phyloP scores from a whole-genome alignment of 352 stramenopile species.

The Globisporangium okanoganense region DNA sequence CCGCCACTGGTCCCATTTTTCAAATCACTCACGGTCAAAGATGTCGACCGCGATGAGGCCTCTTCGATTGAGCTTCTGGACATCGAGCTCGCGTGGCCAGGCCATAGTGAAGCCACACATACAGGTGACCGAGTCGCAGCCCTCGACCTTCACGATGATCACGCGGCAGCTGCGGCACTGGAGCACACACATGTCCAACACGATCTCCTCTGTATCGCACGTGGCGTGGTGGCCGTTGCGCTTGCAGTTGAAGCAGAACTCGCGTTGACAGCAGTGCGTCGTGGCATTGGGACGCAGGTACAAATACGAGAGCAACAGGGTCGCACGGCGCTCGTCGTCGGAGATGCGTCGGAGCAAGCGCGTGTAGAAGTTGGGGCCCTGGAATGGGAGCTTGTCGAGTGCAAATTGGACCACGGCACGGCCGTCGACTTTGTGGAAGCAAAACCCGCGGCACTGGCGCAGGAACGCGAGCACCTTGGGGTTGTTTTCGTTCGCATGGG shows the following conservation, averaged over 20 bases:
- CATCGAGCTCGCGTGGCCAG: constrained; percentile 14
- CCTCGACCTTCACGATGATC: constrained; percentile 48
- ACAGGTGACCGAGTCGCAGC: constrained; percentile 35
- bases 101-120: constrained; percentile 34
- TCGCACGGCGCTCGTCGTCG: constrained; percentile 40
- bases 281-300: constrained; percentile 25
- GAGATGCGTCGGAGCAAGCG: constrained; percentile 11
- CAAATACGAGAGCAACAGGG: constrained; percentile 33
- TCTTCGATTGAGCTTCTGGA: background rate
- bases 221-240: constrained; percentile 17
- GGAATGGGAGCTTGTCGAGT: too few species aligned
- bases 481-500: too few species aligned
- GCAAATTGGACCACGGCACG: constrained; percentile 6
- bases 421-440: constrained; percentile 5
- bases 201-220: constrained; percentile 19
- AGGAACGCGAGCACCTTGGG: background rate
- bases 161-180: constrained; percentile 38
- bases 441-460: constrained; percentile 6
- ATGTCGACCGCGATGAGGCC: background rate
- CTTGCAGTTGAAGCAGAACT: constrained; percentile 56
- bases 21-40: background rate
- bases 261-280: constrained; percentile 28
- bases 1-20: background rate
- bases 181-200: constrained; percentile 22
- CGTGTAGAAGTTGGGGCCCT: too few species aligned